phyloP scores from a whole-genome alignment of 345 rosid species.

The Raphanus raphanistrum region DNA sequence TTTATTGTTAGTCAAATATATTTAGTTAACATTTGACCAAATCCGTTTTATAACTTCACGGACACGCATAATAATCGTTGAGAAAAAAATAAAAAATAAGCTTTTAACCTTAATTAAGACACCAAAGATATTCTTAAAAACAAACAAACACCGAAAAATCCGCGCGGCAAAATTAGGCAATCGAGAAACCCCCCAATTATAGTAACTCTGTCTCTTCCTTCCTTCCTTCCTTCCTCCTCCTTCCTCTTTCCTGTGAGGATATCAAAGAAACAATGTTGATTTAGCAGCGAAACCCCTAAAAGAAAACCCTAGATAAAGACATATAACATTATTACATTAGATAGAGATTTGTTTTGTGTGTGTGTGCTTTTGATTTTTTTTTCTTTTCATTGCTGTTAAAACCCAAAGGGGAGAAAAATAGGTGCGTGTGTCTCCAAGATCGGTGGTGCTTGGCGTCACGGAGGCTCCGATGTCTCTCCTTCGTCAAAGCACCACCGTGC shows the following conservation, averaged over 20 bases:
- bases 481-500: constrained; percentile 40
- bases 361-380: not conserved
- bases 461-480: constrained; percentile 29
- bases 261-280: constrained; percentile 11
- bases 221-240: not conserved
- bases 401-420: constrained; percentile 7
- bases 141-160: constrained; percentile 25
- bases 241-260: constrained; percentile 6
- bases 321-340: not conserved
- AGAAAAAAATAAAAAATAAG: not conserved
- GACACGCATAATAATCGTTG: constrained; percentile 4
- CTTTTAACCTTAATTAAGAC: not conserved
- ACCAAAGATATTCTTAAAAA: constrained; percentile 24
- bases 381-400: not conserved
- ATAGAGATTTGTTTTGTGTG: not conserved
- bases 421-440: constrained; percentile 44
- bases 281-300: constrained; percentile 21
- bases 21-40: not conserved
- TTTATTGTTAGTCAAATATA: not conserved
- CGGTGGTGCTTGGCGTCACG: constrained; percentile 36
- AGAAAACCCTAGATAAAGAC: constrained; percentile 11
- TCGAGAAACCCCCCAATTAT: constrained; percentile 19
- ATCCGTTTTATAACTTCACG: constrained; percentile 6
- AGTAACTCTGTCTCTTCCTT: constrained; percentile 16
- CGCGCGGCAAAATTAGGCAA: constrained; percentile 33